phyloP scores from a whole-genome alignment of 139 green algal genomes.

The Eudorina sp. region DNA sequence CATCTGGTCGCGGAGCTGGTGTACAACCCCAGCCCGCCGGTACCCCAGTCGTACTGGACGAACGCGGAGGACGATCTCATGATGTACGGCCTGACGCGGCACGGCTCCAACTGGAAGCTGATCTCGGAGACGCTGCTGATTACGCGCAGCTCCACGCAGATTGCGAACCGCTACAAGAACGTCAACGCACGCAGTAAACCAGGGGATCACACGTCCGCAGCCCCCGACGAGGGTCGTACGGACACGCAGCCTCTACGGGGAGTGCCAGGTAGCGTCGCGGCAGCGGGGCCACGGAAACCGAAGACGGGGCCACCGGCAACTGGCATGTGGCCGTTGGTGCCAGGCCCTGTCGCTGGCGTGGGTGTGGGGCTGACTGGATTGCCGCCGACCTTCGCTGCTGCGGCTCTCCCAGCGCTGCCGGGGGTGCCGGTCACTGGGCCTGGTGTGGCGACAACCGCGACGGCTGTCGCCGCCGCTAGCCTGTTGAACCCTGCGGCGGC shows the following conservation, averaged over 20 bases:
- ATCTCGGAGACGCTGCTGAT: background rate
- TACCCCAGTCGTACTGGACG: constrained; percentile 50
- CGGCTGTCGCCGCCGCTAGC: background rate
- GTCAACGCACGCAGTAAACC: background rate
- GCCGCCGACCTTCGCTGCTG: too few species aligned
- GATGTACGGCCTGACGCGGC: background rate
- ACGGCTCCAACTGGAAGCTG: constrained; percentile 18
- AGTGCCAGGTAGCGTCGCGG: background rate
- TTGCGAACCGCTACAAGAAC: constrained; percentile 41
- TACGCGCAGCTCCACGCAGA: background rate
- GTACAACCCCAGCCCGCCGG: constrained; percentile 10
- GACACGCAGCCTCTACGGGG: background rate
- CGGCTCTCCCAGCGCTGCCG: background rate
- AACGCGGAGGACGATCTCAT: constrained; percentile 47
- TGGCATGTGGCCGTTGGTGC: background rate
- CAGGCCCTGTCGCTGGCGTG: background rate
- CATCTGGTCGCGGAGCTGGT: constrained; percentile 11
- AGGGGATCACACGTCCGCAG: background rate
- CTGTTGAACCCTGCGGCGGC: background rate
- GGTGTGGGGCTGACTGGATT: background rate
- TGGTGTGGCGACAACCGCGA: background rate
- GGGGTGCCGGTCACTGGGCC: background rate
- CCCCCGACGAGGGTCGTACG: background rate
- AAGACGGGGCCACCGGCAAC: background rate
- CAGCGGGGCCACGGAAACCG: background rate